Evolutionary conservation across 208 protist genomes (phyloP), one percentile per base, ranked within the genome.

Genomic region (Trichomonas vaginalis): DNA sequence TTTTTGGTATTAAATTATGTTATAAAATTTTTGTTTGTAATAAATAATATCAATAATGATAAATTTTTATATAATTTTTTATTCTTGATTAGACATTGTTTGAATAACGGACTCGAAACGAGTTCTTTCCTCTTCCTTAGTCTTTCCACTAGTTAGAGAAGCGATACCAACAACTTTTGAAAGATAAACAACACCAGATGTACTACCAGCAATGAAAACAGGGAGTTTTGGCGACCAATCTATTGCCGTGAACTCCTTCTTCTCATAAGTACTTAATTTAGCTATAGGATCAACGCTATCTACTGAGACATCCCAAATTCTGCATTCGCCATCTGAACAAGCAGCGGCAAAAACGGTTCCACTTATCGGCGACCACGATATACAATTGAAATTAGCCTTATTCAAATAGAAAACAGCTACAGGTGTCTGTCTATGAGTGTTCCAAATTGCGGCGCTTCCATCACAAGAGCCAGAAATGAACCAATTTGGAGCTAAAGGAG

Each of bases 271-370:
- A 9, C 27, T 35, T 2, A 92, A 32, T 32, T 51, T 92, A 6
- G 86, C 86, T 8, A 92, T 45, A 2, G 86, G 86, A 47, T 92
- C 86, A 51, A 92, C 86, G 15, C 45, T 51, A 51, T 92, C 86
- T 14, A 92, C 42, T 21, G 86, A 92, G 3, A 92, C 46, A 51
- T 92, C 86, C 86, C 86, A 92, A 47, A 92, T 92, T 27, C 45
- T 92, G 35, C 86, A 92, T 51, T 92, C 86, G 21, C 86, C 86
- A 32, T 92, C 86, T 35, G 45, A 51, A 47, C 86, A 92, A 45
- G 86, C 86, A 27, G 86, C 86, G 45, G 86, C 86, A 47, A 92
- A 92, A 47, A 92, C 86, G 35, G 86, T 92, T 46, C 86, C 86
- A 39, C 40, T 49, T 8, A 92, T 92, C 37, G 86, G 86, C 8